Conservation (phyloP, 192 early-diverging fungal genomes). For the Podila epicladia region DNA sequence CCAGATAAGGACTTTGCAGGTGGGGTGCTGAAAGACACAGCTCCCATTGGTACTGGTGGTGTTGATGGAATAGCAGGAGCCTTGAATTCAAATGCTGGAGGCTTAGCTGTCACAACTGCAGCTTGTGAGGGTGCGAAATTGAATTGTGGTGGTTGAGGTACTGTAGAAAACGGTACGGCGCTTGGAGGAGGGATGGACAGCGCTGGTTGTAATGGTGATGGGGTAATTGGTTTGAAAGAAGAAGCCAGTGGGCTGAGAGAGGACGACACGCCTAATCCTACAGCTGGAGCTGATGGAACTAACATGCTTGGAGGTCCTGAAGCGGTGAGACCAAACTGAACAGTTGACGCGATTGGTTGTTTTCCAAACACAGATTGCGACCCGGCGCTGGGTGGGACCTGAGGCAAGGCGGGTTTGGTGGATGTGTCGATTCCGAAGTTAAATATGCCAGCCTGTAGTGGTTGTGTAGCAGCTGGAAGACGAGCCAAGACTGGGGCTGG, state of each 20-base stretch:
- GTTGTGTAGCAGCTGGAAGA: neutral
- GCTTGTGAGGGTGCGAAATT: neutral
- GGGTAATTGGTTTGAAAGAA: neutral
- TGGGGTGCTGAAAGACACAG: neutral
- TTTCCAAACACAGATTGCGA: neutral
- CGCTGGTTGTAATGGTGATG: neutral
- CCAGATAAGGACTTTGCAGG: neutral
- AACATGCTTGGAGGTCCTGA: neutral
- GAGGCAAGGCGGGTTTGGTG: neutral
- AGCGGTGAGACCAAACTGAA: neutral
- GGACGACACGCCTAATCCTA: neutral
- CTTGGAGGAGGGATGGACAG: neutral
- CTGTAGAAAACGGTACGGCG: neutral
- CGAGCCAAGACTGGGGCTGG: too few relatives aligned
- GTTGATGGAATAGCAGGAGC: neutral
- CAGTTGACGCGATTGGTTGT: neutral
- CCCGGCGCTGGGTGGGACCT: neutral
- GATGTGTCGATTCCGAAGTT: neutral
- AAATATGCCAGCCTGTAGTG: neutral
- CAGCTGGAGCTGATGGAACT: neutral
- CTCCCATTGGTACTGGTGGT: neutral
- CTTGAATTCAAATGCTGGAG: neutral
- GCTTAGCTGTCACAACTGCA: neutral
- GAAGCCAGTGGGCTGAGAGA: slow-evolving; percentile 1
- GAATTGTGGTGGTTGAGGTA: neutral